Base-by-base conservation (phyloP, 2,329 filamentous ascomycete species). In the Fusarium neocosmosporiellum region DNA sequence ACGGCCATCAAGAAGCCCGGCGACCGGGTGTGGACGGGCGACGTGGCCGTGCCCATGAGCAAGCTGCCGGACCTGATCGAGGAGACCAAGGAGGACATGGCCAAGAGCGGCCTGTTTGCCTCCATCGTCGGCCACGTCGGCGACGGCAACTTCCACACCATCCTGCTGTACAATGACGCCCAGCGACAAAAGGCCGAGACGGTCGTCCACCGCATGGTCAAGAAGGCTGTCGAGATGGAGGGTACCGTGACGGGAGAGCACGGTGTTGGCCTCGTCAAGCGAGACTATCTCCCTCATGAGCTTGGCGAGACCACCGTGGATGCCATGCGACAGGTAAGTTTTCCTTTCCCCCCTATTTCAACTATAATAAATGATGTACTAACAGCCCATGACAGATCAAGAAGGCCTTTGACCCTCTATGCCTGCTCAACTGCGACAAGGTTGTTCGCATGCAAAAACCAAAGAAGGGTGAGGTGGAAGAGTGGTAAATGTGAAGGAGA, bases 211-310 rank as follows among this genome's bases (percentile, higher is more conserved):
- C 88, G 90, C 66, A 96, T 96, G 94, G 93, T 96, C 64, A 95
- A 95, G 87, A 87, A 93, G 69, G 94, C 94, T 0, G 91, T 97
- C 57, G 93, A 94, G 83, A 88, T 95, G 84, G 94, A 96, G 82
- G 94, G 94, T 10, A 96, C 94, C 0, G 93, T 95, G 1, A 95
- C 94, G 87, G 94, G 94, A 62, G 94, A 97, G 82, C 94, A 97
- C 80, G 94, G 94, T 46, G 91, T 96, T 61, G 94, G 94, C 8
- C 84, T 97, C 55, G 92, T 96, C 65, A 97, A 97, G 88, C 87
- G 94, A 74, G 94, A 96, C 79, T 96, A 96, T 78, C 86, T 97
- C 48, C 87, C 90, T 11, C 92, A 95, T 78, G 94, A 97, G 83
- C 85, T 96, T 43, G 93, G 94, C 14, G 86, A 90, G 80, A 86